These are phyloP conservation scores for Suhomyces sp. DNA, from an alignment of 805 yeast genomes.

Conservation along the genomic window DNA sequence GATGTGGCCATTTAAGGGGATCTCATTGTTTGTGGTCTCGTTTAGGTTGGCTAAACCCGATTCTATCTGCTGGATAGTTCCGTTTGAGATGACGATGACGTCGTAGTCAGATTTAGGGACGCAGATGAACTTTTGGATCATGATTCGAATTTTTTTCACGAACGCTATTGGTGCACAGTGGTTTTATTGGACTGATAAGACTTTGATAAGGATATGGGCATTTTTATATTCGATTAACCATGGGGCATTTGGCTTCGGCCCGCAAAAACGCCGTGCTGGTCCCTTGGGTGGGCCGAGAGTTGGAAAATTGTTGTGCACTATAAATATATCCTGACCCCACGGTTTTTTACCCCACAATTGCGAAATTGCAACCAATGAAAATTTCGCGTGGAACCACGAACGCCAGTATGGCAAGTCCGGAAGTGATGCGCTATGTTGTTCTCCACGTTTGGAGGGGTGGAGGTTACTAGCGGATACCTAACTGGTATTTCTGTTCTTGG, in stretches of 20 bases:
- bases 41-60: constrained; percentile 20
- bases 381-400: no score
- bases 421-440: no score
- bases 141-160: constrained; percentile 13
- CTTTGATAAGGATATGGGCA: constrained; percentile 3
- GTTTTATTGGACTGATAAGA: constrained; percentile 24
- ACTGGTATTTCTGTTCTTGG: no score
- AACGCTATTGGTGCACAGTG: no score
- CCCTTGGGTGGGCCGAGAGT: not conserved
- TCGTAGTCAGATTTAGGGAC: constrained; percentile 32
- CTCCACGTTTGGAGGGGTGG: no score
- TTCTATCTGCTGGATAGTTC: constrained; percentile 30
- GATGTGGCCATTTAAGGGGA: constrained; percentile 21
- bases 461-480: no score
- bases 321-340: constrained; percentile 3
- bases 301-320: not conserved
- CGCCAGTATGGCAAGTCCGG: no score
- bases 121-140: constrained; percentile 38
- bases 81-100: constrained; percentile 36
- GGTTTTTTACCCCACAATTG: constrained; percentile 1
- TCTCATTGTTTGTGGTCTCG: constrained; percentile 19
- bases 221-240: constrained; percentile 3
- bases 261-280: constrained; percentile 6
- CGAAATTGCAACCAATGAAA: no score
- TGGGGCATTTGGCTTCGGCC: constrained; percentile 4